Conservation (phyloP, 345 rosid species). For the Eucalyptus regnans region DNA sequence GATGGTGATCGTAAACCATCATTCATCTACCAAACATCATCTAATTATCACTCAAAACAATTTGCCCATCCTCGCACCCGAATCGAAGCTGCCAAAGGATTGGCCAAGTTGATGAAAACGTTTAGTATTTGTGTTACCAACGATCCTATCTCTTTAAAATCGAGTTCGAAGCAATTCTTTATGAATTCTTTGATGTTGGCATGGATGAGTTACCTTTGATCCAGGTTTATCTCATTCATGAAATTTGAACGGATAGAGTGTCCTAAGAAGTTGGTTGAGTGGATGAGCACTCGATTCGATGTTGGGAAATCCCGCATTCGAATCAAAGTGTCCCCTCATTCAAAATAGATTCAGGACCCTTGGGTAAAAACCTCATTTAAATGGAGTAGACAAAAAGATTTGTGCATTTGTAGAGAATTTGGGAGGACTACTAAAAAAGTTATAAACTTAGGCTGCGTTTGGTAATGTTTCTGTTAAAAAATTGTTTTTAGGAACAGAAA, state of each 20-base stretch:
- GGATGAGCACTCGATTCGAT: not conserved
- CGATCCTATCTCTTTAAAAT: not conserved
- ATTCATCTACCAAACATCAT: not conserved
- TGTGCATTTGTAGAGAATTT: not conserved
- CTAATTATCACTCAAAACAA: not conserved
- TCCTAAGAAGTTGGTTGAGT: not conserved
- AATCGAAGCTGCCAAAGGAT: not conserved
- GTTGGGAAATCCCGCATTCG: not conserved
- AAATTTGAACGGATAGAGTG: not conserved
- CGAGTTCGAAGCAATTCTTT: not conserved
- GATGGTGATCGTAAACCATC: not conserved
- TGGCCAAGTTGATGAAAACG: not conserved
- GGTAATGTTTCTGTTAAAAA: no score
- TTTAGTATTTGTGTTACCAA: not conserved
- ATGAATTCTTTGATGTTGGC: not conserved
- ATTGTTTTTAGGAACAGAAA: no score
- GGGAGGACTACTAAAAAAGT: rapidly evolving
- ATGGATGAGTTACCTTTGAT: not conserved
- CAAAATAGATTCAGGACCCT: not conserved
- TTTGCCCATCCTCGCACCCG: not conserved
- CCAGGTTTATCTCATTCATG: not conserved
- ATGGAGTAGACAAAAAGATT: not conserved
- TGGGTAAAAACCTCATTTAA: not conserved
- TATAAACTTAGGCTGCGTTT: not conserved
- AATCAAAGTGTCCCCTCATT: not conserved